Base-by-base conservation (phyloP, 306 rosid genomes). In the Canavalia gladiata region DNA sequence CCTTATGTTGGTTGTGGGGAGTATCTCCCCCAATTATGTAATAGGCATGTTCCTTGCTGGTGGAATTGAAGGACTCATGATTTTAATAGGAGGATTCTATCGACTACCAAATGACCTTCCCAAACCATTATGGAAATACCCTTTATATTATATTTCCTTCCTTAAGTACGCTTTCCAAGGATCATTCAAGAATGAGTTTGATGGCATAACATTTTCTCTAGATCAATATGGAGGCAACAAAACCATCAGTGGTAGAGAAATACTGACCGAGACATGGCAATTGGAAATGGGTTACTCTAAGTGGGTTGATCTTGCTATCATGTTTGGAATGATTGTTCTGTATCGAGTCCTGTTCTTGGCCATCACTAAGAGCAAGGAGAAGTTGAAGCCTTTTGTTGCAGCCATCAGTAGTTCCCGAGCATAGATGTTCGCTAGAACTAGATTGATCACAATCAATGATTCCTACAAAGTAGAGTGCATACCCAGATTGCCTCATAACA, bases 161-260 rank as follows among this genome's bases (percentile, higher is more conserved):
- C 94, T 86, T 47, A 87, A 81, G 77, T 92, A 87, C 74, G 91
- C 89, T 18, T 84, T 66, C n/a, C 94, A 92, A 81, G 94, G 97
- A 51, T 60, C 85, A 79, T 86, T 84, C 74, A 88, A 92, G 86
- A 92, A 90, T 13, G 97, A 92, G 43, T 90, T 88, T 80, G 81
- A 74, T 29, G 94, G 91, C 2, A 47, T 75, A 8, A 9, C 3
- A 6, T 81, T 85, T 56, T 69, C 31, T 7, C 29, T 33, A 12
- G 35, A 59, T 6, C 57, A 65, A 52, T 47, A 7, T 33, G 87
- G 68, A 33, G 42, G 50, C 2, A 1, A 30, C 8, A 39, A 3
- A 37, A 11, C 11, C 29, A 7, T 82, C 0, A 64, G 69, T 8
- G 94, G 92, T 4, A 86, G 85, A 6, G 33, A 82, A 11, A 73